phyloP scores from a whole-genome alignment of 1,139 yeast species.

The Candida tetrigidarum region DNA sequence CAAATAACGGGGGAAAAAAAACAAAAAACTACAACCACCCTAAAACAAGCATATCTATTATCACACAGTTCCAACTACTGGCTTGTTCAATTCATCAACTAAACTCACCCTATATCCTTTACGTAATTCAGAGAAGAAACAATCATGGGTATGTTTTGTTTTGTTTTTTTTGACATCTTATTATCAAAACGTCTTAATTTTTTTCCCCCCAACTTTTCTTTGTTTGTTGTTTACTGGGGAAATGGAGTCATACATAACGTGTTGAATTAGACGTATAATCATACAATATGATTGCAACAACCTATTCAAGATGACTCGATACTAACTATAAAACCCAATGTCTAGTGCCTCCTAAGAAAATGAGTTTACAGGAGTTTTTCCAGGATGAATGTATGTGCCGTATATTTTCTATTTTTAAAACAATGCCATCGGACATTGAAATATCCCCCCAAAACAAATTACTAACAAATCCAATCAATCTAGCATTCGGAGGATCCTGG shows the following conservation, averaged over 20 bases:
- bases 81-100: slow-evolving; percentile 2
- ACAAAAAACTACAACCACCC: neutral
- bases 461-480: slow-evolving; percentile 10
- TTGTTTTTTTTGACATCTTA: too few species aligned
- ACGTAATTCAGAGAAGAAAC: neutral
- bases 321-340: slow-evolving; percentile 6
- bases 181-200: neutral
- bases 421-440: neutral
- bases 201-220: neutral
- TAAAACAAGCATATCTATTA: neutral
- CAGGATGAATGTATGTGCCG: slow-evolving; percentile 52
- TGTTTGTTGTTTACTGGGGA: too few species aligned
- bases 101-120: neutral
- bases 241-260: too few species aligned
- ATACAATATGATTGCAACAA: neutral
- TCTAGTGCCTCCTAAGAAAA: slow-evolving; percentile 46
- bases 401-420: neutral
- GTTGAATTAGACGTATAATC: too few species aligned
- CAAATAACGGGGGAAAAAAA: neutral
- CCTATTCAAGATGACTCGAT: neutral
- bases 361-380: slow-evolving; percentile 57
- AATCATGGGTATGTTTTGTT: slow-evolving; percentile 3
- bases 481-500: slow-evolving; percentile 67
- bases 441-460: slow-evolving; percentile 4
- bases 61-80: neutral